A percentile compares a stretch with the other conserved stretches of the same genome.
Evolutionary conservation across 305 asterid species (phyloP).

Genomic region (Solanum chacoense): DNA sequence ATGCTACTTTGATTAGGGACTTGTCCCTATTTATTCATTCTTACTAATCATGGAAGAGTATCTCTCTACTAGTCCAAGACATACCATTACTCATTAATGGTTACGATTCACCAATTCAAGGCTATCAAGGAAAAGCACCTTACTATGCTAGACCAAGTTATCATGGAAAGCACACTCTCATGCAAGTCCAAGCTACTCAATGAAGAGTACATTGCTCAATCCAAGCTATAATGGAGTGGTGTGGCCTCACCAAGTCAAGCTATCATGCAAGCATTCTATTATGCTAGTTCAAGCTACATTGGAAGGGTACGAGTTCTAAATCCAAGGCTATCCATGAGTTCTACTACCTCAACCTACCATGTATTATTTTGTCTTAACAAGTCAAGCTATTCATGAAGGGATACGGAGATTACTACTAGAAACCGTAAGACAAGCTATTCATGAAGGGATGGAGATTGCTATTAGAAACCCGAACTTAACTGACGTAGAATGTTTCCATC

Average conservation of each 20-base stretch:
- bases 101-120: background rate
- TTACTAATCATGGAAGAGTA: background rate
- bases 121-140: background rate
- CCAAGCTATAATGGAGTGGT: background rate
- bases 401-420: background rate
- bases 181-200: background rate
- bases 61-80: background rate
- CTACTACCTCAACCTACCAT: background rate
- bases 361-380: background rate
- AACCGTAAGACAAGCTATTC: background rate
- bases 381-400: background rate
- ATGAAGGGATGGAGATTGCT: background rate
- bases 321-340: background rate
- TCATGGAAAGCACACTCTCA: background rate
- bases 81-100: background rate
- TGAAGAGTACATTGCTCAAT: background rate
- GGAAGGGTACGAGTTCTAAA: background rate
- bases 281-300: background rate
- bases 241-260: background rate
- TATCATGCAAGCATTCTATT: background rate
- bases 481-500: background rate
- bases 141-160: background rate
- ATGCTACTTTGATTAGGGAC: background rate
- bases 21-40: background rate
- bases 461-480: background rate